phyloP scores from a whole-genome alignment of 139 green algal genomes.

The Pleodorina starrii region DNA sequence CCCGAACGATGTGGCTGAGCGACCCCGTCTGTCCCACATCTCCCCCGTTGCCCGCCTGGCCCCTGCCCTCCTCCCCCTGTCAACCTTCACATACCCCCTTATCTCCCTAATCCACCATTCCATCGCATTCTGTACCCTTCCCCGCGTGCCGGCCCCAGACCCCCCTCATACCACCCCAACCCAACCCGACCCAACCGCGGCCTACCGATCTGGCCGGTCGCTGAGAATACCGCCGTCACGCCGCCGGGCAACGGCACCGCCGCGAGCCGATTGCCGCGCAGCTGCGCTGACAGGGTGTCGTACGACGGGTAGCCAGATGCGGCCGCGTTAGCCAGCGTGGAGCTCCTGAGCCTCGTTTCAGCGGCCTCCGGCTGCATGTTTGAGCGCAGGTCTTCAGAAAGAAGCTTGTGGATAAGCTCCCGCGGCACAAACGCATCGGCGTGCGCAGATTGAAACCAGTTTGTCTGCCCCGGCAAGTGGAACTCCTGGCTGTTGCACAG shows the following conservation, averaged over 20 bases:
- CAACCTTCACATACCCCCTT: too few relatives aligned
- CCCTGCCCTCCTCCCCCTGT: too few relatives aligned
- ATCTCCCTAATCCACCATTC: too few relatives aligned
- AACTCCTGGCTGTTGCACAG: not conserved
- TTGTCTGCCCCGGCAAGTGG: not conserved
- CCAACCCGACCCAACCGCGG: too few relatives aligned
- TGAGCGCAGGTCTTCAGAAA: not conserved
- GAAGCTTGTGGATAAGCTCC: not conserved
- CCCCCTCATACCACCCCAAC: too few relatives aligned
- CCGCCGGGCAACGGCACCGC: conserved; percentile 4
- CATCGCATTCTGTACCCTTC: too few relatives aligned
- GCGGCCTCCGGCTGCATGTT: not conserved
- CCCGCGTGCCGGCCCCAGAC: too few relatives aligned
- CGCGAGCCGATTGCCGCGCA: not conserved
- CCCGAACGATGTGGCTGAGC: too few relatives aligned
- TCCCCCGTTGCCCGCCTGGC: too few relatives aligned
- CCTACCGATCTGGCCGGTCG: conserved; percentile 21
- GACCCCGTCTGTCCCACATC: too few relatives aligned
- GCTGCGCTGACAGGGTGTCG: not conserved
- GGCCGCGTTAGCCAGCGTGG: not conserved
- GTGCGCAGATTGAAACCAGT: not conserved
- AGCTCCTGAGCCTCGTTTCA: too few relatives aligned
- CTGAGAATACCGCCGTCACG: conserved; percentile 13
- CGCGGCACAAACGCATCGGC: not conserved
- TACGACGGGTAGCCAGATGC: conserved; percentile 7